Percentiles rank a stretch among this genome's conserved stretches.
Evolutionary conservation across 148 eudicot genomes (phyloP).

Genomic region (Cornus kousa): DNA sequence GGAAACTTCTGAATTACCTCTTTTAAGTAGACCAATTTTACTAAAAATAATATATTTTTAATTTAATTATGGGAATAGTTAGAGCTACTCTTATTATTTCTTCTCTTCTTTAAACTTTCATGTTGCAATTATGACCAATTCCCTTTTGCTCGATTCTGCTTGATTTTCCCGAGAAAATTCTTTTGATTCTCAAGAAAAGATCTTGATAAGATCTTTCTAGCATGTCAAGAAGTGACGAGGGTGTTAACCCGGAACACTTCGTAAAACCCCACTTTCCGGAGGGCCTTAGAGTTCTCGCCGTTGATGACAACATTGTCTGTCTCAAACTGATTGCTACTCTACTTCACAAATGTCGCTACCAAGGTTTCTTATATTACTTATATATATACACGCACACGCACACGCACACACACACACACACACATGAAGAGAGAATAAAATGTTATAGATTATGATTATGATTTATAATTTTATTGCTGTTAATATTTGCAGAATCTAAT

Average conservation of each 20-base stretch:
- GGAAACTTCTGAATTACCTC: no score
- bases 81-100: not conserved
- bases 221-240: not conserved
- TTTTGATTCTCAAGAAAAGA: not conserved
- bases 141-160: not conserved
- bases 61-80: no score
- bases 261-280: constrained; percentile 14
- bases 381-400: not conserved
- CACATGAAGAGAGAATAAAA: not conserved
- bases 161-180: not conserved
- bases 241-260: not conserved
- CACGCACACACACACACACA: no score
- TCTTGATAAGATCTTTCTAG: not conserved
- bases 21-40: no score
- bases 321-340: constrained; percentile 10
- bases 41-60: no score
- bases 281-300: constrained; percentile 35
- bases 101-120: not conserved
- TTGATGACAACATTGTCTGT: constrained; percentile 35
- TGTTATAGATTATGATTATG: no score
- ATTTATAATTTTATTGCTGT: not conserved
- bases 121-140: no score
- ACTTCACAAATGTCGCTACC: constrained; percentile 27
- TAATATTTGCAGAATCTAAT: not conserved
- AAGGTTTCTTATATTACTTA: constrained; percentile 17